Base-by-base conservation (phyloP, 2,329 filamentous ascomycete species). In the Microsporum audouinii region DNA sequence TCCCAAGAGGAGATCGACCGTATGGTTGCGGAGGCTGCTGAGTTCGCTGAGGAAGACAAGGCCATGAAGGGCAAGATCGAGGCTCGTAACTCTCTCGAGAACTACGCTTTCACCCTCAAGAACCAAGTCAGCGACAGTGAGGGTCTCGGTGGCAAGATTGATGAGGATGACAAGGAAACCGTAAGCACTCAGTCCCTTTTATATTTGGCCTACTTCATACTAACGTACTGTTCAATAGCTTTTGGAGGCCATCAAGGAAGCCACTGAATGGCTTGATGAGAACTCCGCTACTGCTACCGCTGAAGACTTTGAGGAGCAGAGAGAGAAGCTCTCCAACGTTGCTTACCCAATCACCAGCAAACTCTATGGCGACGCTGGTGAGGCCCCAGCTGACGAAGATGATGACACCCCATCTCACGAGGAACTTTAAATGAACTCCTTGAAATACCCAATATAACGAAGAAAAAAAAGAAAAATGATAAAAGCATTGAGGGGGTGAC, bases 311-410 rank as follows among this genome's bases (percentile, higher is more conserved):
- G 91, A 96, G 78, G 94, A 99, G 85, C 92, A 97, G 83, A 96
- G 95, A 83, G 92, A 99, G 88, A 96, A 96, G 84, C 84, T 99
- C 68, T 95, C 89, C 71, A 88, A 88, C 76, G 89, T 96, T 66
- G 94, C 94, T 60, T 96, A 97, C 81, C 94, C 94, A 68, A 99
- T 99, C 80, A 99, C 94, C 70, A 95, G 89, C 81, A 99, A 99
- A 86, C 84, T 96, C 72, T 96, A 96, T 82, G 79, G 81, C 69
- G 80, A 82, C 69, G 86, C 82, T 66, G 86, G 82, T 67, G 84
- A 82, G 65, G 76, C 75, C 72, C 73, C 75, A 59, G 83, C 81
- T 71, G 84, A 80, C 63, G 80, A 81, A 68, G 83, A 80, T 62
- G 88, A 89, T 67, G 88, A 91, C 67, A 88, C 86, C 76, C 83